A percentile compares a stretch with the other conserved stretches of the same genome.
Conservation (phyloP, 2,329 filamentous ascomycete genomes). For the Colletotrichum brevisporum region DNA sequence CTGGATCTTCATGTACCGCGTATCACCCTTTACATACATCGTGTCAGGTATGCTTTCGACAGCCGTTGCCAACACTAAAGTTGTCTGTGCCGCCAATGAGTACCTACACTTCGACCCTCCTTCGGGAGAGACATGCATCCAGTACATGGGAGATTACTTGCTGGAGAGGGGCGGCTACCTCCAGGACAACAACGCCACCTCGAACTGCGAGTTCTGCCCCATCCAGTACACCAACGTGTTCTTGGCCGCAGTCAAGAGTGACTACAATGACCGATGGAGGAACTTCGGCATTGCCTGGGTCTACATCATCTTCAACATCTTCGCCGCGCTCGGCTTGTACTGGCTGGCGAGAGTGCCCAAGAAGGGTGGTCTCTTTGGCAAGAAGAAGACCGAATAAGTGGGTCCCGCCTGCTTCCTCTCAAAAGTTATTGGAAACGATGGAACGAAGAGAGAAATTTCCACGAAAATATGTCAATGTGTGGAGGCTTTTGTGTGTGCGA, state of each 20-base stretch:
- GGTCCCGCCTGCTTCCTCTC: neutral
- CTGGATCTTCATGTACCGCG: conserved; percentile 88
- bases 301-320: conserved; percentile 50
- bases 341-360: conserved; percentile 57
- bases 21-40: conserved; percentile 88
- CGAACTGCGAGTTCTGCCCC: conserved; percentile 69
- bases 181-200: conserved; percentile 60
- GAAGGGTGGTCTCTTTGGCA: conserved; percentile 47
- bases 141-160: conserved; percentile 71
- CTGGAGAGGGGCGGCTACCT: conserved; percentile 66
- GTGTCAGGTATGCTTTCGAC: conserved; percentile 79
- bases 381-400: conserved; percentile 50
- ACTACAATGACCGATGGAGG: conserved; percentile 74
- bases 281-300: conserved; percentile 76
- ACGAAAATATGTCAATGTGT: neutral
- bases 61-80: conserved; percentile 76
- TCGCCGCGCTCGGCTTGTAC: too few relatives aligned
- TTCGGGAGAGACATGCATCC: conserved; percentile 67
- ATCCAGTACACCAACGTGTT: conserved; percentile 67
- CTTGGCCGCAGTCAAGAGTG: conserved; percentile 62
- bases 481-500: conserved; percentile 6
- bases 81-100: conserved; percentile 80
- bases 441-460: neutral
- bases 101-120: conserved; percentile 76
- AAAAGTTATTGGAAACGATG: conserved; percentile 5